Conservation (phyloP, 805 yeast genomes). For the Pichia californica region DNA sequence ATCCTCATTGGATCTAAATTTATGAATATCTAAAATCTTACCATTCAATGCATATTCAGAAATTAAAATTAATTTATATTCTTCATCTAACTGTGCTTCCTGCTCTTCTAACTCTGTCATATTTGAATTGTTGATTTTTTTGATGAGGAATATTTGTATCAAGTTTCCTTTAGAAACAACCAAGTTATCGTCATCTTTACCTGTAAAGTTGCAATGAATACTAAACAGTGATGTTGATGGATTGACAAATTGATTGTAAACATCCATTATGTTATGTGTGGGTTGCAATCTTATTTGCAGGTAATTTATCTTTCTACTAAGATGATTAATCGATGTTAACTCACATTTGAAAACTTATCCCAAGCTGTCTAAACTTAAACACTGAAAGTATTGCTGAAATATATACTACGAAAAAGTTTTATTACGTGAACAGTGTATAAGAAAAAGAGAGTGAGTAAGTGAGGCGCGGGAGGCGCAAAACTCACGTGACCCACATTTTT, state of each 20-base stretch:
- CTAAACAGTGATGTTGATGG: slow-evolving; percentile 1
- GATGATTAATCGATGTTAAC: too few species aligned
- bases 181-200: slow-evolving; percentile 43
- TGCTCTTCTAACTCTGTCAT: slow-evolving; percentile 13
- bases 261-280: slow-evolving; percentile 1
- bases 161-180: slow-evolving; percentile 66
- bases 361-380: too few species aligned
- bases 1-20: slow-evolving; percentile 44
- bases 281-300: too few species aligned
- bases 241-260: slow-evolving; percentile 2
- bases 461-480: too few species aligned
- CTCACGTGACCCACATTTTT: too few species aligned
- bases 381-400: too few species aligned
- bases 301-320: too few species aligned
- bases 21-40: slow-evolving; percentile 48
- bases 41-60: slow-evolving; percentile 74
- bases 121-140: slow-evolving; percentile 16
- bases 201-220: slow-evolving; percentile 31
- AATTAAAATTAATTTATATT: slow-evolving; percentile 34
- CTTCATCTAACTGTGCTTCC: slow-evolving; percentile 12
- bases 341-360: too few species aligned
- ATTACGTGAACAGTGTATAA: too few species aligned
- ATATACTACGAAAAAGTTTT: too few species aligned
- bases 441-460: too few species aligned
- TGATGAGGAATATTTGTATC: slow-evolving; percentile 52